phyloP scores from a whole-genome alignment of 2,329 filamentous ascomycete species.

The Aureobasidium sp. region DNA sequence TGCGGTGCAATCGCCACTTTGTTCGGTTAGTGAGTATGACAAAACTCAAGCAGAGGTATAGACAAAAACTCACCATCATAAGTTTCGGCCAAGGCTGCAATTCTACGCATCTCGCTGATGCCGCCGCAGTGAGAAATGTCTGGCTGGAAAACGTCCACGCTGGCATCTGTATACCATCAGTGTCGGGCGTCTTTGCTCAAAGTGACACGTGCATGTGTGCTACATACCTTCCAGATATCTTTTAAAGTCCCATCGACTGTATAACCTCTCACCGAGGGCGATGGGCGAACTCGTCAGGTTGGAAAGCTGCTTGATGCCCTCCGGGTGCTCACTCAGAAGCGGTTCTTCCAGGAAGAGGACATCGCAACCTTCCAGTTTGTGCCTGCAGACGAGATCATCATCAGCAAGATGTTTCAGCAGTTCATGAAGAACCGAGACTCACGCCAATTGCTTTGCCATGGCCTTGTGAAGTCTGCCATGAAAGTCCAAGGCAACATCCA shows the following conservation, averaged over 20 bases:
- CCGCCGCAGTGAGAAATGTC: conserved; percentile 66
- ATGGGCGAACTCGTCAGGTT: conserved; percentile 55
- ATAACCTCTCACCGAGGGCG: conserved; percentile 63
- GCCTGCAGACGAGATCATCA: not conserved
- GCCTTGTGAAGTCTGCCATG: conserved; percentile 69
- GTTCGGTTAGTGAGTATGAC: not conserved
- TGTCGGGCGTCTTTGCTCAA: too few relatives aligned
- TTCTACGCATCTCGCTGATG: conserved; percentile 62
- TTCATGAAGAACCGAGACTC: conserved; percentile 27
- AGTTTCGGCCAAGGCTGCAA: conserved; percentile 54
- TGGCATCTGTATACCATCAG: conserved; percentile 36
- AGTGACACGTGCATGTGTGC: not conserved
- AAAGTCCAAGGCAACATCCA: conserved; percentile 69
- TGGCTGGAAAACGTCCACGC: conserved; percentile 64
- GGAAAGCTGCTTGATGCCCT: conserved; percentile 55
- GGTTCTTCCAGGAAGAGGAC: conserved; percentile 71
- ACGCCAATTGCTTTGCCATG: conserved; percentile 69
- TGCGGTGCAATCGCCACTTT: conserved; percentile 57
- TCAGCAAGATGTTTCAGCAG: not conserved
- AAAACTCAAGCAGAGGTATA: not conserved
- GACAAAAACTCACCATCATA: conserved; percentile 17
- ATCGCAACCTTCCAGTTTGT: conserved; percentile 52
- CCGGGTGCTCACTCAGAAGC: conserved; percentile 60
- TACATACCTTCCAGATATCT: conserved; percentile 53
- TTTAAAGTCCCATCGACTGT: conserved; percentile 65